Evolutionary conservation across 495 filamentous ascomycete genomes (phyloP).

Genomic region (Hapsidospora chrysogenum): DNA sequence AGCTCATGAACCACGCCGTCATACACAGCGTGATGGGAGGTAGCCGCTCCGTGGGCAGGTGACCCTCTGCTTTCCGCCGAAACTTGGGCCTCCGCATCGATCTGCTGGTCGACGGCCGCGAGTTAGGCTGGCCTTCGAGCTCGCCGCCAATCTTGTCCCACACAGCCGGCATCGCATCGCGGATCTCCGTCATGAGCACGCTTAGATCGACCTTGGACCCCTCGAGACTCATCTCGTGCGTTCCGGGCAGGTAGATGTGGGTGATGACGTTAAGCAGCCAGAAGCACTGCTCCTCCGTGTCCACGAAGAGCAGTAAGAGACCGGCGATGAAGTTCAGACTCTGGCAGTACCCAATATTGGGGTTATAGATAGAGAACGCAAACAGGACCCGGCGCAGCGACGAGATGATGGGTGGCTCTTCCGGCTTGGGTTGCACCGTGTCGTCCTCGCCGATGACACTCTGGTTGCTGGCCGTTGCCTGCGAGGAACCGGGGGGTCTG

Average conservation of each 20-base stretch:
- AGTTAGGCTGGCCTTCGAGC: constrained; percentile 33
- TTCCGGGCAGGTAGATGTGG: constrained; percentile 71
- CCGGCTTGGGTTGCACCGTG: constrained; percentile 16
- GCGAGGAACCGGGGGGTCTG: constrained; percentile 35
- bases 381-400: constrained; percentile 73
- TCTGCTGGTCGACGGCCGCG: constrained; percentile 30
- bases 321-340: constrained; percentile 96
- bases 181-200: constrained; percentile 73
- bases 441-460: constrained; percentile 5
- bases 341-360: constrained; percentile 87
- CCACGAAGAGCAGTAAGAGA: constrained; percentile 79
- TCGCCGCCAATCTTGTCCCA: constrained; percentile 81
- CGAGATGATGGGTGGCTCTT: constrained; percentile 62
- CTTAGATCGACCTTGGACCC: constrained; percentile 90
- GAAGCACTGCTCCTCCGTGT: constrained; percentile 77
- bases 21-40: constrained; percentile 85
- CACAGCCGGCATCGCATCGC: constrained; percentile 67
- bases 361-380: constrained; percentile 79
- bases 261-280: constrained; percentile 92
- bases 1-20: constrained; percentile 97
- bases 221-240: constrained; percentile 81
- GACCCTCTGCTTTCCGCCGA: constrained; percentile 7
- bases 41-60: constrained; percentile 30
- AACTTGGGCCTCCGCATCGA: constrained; percentile 9
- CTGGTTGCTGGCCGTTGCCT: neutral